Conservation (phyloP, 177 flowering plant genomes). For the Vitis hybrid region DNA sequence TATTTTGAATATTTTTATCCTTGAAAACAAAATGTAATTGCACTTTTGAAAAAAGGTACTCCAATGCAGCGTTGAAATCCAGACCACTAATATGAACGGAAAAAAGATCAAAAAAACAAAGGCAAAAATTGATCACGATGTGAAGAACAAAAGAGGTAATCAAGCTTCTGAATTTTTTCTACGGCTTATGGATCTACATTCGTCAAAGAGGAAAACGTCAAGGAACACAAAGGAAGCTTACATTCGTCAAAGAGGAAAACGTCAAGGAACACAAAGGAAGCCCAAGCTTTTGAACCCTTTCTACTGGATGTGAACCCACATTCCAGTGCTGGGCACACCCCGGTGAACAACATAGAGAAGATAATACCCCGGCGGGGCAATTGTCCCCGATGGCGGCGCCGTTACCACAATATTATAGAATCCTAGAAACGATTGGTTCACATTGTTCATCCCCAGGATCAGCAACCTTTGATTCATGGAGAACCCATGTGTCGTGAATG, state of each 20-base stretch:
- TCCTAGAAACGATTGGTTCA: neutral
- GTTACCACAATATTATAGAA: conserved; percentile 9
- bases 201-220: no score
- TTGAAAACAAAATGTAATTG: no score
- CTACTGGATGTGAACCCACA: conserved; percentile 57
- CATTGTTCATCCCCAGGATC: conserved; percentile 16
- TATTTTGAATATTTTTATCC: no score
- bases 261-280: neutral
- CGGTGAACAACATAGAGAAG: conserved; percentile 48
- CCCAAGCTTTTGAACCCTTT: neutral
- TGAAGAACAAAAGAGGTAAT: neutral
- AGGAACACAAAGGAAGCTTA: neutral
- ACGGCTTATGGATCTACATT: no score
- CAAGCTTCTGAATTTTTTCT: no score
- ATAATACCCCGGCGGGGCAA: conserved; percentile 88
- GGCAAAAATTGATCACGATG: neutral
- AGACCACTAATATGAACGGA: no score
- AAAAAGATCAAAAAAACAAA: neutral
- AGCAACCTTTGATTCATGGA: conserved; percentile 72
- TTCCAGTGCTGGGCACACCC: conserved; percentile 61
- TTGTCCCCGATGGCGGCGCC: conserved; percentile 46
- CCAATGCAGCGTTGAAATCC: no score
- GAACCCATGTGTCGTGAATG: conserved; percentile 81
- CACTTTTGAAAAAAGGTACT: no score
- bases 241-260: no score